Percentiles rank a stretch among this genome's conserved stretches.
Conservation (phyloP, 164 flowering plant genomes). For the Nymphaea thermarum region DNA sequence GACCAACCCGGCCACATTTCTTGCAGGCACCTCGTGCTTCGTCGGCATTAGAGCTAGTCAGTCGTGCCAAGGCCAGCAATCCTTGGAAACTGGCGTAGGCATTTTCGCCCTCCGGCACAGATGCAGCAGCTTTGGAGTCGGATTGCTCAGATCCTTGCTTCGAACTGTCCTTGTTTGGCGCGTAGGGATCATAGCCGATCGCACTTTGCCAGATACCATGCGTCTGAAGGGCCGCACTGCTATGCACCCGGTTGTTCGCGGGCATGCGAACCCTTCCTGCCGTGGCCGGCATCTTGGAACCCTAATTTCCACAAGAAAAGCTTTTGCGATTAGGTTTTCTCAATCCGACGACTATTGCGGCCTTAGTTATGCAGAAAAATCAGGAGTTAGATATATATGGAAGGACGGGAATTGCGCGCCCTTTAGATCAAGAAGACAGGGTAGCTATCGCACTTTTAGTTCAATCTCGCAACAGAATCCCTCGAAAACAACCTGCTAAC, state of each 20-base stretch:
- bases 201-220: slow-evolving; percentile 99
- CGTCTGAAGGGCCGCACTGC: slow-evolving; percentile 96
- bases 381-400: too few relatives aligned
- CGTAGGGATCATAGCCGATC: slow-evolving; percentile 92
- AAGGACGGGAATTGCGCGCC: too few relatives aligned
- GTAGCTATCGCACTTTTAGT: too few relatives aligned
- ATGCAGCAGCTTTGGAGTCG: slow-evolving; percentile 5
- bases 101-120: slow-evolving; percentile 69
- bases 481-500: too few relatives aligned
- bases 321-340: background rate
- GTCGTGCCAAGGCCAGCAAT: slow-evolving; percentile 76
- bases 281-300: slow-evolving; percentile 86
- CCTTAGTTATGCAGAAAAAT: too few relatives aligned
- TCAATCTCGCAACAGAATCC: too few relatives aligned
- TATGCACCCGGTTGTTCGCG: slow-evolving; percentile 97
- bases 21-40: slow-evolving; percentile 91
- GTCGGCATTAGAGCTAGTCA: slow-evolving; percentile 66
- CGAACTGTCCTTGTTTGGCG: slow-evolving; percentile 76
- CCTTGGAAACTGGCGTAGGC: slow-evolving; percentile 88
- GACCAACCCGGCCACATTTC: slow-evolving; percentile 95
- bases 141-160: slow-evolving; percentile 21
- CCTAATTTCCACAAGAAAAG: background rate
- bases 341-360: too few relatives aligned
- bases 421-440: too few relatives aligned
- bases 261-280: slow-evolving; percentile 99